Base-by-base conservation (phyloP, 805 yeast genomes). In the Monosporozyma aquatica region DNA sequence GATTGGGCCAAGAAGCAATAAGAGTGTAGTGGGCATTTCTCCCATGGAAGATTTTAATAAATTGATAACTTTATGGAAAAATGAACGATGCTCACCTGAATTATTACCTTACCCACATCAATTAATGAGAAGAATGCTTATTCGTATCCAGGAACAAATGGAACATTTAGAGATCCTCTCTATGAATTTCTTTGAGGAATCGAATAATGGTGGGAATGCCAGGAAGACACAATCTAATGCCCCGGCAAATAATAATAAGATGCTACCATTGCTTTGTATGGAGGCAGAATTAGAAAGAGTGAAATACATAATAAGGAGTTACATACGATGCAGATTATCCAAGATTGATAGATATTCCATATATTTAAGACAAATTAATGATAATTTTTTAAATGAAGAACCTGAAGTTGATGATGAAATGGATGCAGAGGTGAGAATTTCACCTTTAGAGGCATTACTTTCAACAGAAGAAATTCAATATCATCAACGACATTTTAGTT, bases 211-310 rank as follows among this genome's bases (percentile, higher is more conserved):
- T 24, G 38, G 37, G 15, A 39, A n/a, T n/a, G n/a, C n/a, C n/a
- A n/a, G n/a, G n/a, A n/a, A n/a, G n/a, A n/a, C n/a, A n/a, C n/a
- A n/a, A n/a, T n/a, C n/a, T 22, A 47, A 42, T 15, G 43, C 38
- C 5, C 41, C 45, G 4, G 44, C 39, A 13, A 45, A 48, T 28
- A 56, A 48, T 37, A 53, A 52, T 28, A 42, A 39, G 21, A 47
- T 47, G 50, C 63, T 90, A 44, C 81, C 84, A 44, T 67, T 89
- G 37, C 76, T 92, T 67, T 75, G 94, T 20, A 80, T 90, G 51
- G 98, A 92, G 56, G 82, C 94, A 11, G 97, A 92, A 52, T 71
- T 92, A 20, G 97, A 92, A 53, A 67, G 98, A 43, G 75, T 87
- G 24, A 86, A 81, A 53, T 92, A 81, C 58, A 62, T 90, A 27